Conservation (phyloP, 1,139 yeast species). For the Kodamaea arcana region DNA sequence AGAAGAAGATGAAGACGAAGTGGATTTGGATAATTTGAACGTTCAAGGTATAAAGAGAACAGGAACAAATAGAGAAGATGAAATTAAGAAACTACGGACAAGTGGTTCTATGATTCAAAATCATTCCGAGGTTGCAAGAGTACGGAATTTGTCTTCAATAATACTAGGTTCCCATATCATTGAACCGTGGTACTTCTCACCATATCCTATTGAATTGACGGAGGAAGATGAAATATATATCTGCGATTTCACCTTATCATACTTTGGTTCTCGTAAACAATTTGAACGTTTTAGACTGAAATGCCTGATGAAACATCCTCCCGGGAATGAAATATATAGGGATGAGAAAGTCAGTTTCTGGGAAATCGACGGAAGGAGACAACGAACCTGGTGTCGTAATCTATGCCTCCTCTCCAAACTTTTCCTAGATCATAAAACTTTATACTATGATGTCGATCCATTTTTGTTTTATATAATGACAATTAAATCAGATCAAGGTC, state of each 20-base stretch:
- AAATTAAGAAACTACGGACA: conserved; percentile 84
- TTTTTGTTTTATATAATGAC: conserved; percentile 95
- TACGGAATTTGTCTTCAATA: conserved; percentile 71
- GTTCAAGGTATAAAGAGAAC: conserved; percentile 72
- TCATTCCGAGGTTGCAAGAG: conserved; percentile 86
- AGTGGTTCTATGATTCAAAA: conserved; percentile 95
- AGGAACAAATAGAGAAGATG: conserved; percentile 79
- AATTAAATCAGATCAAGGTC: conserved; percentile 79
- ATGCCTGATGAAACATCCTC: conserved; percentile 89
- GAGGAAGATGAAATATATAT: conserved; percentile 87
- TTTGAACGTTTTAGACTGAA: conserved; percentile 87
- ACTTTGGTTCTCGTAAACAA: conserved; percentile 85
- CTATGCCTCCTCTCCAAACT: conserved; percentile 82
- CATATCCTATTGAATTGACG: conserved; percentile 91
- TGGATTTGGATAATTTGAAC: conserved; percentile 83
- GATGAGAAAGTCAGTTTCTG: conserved; percentile 77
- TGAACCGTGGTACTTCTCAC: conserved; percentile 98
- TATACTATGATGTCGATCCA: conserved; percentile 97
- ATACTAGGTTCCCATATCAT: conserved; percentile 88
- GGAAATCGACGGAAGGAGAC: conserved; percentile 95
- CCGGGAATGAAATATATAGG: conserved; percentile 94
- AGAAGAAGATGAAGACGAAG: conserved; percentile 52
- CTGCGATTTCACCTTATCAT: conserved; percentile 86
- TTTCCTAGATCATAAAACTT: conserved; percentile 89
- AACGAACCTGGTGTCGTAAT: conserved; percentile 95